Evolutionary conservation across 345 rosid species (phyloP).

Genomic region (Heritiera littoralis): DNA sequence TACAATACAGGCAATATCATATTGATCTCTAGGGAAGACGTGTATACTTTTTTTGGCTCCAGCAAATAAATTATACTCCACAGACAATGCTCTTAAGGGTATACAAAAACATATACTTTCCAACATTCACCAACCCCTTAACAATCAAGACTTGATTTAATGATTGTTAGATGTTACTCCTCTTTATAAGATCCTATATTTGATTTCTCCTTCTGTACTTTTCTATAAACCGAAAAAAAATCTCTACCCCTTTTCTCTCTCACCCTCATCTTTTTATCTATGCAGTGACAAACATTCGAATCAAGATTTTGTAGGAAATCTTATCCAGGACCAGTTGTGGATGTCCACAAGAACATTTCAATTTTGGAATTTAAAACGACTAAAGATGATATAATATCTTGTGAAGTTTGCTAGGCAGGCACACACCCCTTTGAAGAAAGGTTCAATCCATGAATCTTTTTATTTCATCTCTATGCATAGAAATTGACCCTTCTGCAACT

Average conservation of each 20-base stretch:
- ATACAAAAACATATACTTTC: background rate
- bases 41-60: background rate
- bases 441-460: constrained; percentile 3
- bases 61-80: constrained; percentile 2
- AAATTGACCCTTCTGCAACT: constrained; percentile 28
- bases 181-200: too few species aligned
- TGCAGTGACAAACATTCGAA: background rate
- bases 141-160: too few species aligned
- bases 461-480: background rate
- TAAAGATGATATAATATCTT: background rate
- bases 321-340: constrained; percentile 31
- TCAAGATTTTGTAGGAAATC: constrained; percentile 2
- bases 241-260: background rate
- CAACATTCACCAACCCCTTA: constrained; percentile 11
- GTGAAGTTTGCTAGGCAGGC: background rate
- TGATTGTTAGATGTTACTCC: too few species aligned
- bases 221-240: too few species aligned
- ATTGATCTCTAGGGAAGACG: constrained; percentile 8
- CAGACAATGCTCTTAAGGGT: background rate
- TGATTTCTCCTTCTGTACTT: too few species aligned
- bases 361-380: background rate
- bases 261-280: background rate
- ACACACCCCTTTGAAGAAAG: background rate
- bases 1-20: background rate
- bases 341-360: constrained; percentile 12